These are phyloP conservation scores for Pueraria montana DNA, from an alignment of 306 rosid genomes.

Conservation along the genomic window DNA sequence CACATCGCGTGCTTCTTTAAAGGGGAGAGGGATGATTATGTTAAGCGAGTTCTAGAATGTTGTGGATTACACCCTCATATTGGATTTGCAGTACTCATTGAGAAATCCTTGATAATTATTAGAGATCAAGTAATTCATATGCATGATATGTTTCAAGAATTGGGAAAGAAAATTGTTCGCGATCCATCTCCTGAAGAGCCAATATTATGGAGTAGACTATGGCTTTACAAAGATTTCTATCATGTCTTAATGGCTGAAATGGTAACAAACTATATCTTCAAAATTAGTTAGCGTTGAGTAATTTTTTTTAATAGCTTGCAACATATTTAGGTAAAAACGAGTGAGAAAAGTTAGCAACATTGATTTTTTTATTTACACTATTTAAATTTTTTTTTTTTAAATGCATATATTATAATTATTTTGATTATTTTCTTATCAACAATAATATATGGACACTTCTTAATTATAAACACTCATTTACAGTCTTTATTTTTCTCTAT, in stretches of 20 bases:
- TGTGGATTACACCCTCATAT: slow-evolving; percentile 11
- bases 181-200: not conserved
- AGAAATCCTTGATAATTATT: slow-evolving; percentile 38
- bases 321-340: not conserved
- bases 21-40: too few species aligned
- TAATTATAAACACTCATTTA: too few species aligned
- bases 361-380: too few species aligned
- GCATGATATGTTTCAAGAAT: slow-evolving; percentile 39
- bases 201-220: slow-evolving; percentile 41
- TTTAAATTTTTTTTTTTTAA: too few species aligned
- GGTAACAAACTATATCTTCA: not conserved
- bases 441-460: too few species aligned
- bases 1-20: too few species aligned
- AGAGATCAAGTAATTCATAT: slow-evolving; percentile 39
- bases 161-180: not conserved
- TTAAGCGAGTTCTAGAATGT: not conserved
- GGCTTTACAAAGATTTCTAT: slow-evolving; percentile 21
- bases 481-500: too few species aligned
- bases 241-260: not conserved
- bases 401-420: too few species aligned
- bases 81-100: slow-evolving; percentile 8
- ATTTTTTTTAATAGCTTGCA: too few species aligned
- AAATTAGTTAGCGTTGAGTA: too few species aligned
- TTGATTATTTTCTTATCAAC: too few species aligned
- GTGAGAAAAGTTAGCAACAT: too few species aligned